Conservation (phyloP, 1,139 yeast species). For the Pneumocystis carinii region DNA sequence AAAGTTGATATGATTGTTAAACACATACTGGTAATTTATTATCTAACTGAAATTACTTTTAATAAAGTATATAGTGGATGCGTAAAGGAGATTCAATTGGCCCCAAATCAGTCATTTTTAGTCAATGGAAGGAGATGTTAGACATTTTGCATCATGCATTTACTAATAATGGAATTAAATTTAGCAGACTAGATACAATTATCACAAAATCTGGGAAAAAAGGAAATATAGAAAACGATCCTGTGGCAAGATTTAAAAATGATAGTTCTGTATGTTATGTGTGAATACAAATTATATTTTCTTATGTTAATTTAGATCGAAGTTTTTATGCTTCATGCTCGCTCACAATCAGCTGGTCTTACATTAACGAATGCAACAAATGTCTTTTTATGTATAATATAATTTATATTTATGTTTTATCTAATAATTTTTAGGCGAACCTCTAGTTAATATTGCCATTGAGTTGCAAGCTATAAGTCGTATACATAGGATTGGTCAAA, state of each 20-base stretch:
- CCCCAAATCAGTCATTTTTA: constrained; percentile 61
- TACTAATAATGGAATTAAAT: constrained; percentile 40
- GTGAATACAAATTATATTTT: neutral
- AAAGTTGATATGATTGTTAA: constrained; percentile 72
- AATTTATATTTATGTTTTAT: constrained; percentile 23
- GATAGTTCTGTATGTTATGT: constrained; percentile 32
- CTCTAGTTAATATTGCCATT: constrained; percentile 71
- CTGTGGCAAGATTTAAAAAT: constrained; percentile 37
- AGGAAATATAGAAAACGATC: neutral
- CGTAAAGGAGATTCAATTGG: constrained; percentile 43
- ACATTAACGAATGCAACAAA: constrained; percentile 85
- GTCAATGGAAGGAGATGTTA: constrained; percentile 75
- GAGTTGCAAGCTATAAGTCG: constrained; percentile 87
- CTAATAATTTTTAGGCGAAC: constrained; percentile 47
- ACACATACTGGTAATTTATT: constrained; percentile 27
- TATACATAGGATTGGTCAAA: constrained; percentile 85
- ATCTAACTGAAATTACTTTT: neutral
- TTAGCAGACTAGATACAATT: constrained; percentile 25
- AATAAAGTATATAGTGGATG: constrained; percentile 32
- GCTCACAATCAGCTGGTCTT: constrained; percentile 74
- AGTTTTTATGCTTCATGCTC: constrained; percentile 70
- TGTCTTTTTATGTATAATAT: constrained; percentile 28
- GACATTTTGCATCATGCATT: constrained; percentile 55
- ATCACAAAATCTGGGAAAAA: constrained; percentile 29
- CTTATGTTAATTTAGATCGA: constrained; percentile 26